These are phyloP conservation scores for Gossypium schwendimanii DNA, from an alignment of 441 rosid genomes.

Conservation along the genomic window DNA sequence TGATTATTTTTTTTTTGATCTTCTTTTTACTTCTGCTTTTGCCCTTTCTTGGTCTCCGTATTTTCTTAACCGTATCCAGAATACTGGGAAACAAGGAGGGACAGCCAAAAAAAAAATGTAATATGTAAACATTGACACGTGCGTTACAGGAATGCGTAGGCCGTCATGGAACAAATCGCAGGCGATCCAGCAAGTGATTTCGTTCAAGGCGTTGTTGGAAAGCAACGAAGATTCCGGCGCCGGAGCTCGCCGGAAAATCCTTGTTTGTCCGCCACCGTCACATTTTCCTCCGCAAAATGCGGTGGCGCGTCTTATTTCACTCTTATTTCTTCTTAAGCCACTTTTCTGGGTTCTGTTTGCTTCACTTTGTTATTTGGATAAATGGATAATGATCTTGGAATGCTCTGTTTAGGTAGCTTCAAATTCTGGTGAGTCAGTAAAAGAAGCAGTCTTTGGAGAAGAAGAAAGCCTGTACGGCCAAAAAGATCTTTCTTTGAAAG, in stretches of 20 bases:
- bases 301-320: slow-evolving; percentile 34
- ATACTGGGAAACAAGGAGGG: slow-evolving; percentile 1
- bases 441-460: slow-evolving; percentile 43
- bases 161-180: slow-evolving; percentile 99
- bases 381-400: neutral
- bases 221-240: slow-evolving; percentile 65
- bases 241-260: slow-evolving; percentile 54
- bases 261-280: slow-evolving; percentile 34
- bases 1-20: neutral
- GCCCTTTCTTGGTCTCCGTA: slow-evolving; percentile 13
- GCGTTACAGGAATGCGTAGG: slow-evolving; percentile 86
- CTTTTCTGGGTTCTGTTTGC: neutral
- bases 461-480: slow-evolving; percentile 31
- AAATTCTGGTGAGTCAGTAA: slow-evolving; percentile 45
- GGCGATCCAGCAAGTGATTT: slow-evolving; percentile 97
- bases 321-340: neutral
- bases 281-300: slow-evolving; percentile 24
- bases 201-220: slow-evolving; percentile 79
- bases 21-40: neutral
- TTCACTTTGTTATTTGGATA: neutral
- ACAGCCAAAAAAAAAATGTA: neutral
- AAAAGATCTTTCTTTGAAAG: slow-evolving; percentile 37
- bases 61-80: slow-evolving; percentile 24
- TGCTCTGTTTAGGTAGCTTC: slow-evolving; percentile 36
- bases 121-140: slow-evolving; percentile 40